Conservation (phyloP, 208 protist species). For the Leishmania braziliensis region DNA sequence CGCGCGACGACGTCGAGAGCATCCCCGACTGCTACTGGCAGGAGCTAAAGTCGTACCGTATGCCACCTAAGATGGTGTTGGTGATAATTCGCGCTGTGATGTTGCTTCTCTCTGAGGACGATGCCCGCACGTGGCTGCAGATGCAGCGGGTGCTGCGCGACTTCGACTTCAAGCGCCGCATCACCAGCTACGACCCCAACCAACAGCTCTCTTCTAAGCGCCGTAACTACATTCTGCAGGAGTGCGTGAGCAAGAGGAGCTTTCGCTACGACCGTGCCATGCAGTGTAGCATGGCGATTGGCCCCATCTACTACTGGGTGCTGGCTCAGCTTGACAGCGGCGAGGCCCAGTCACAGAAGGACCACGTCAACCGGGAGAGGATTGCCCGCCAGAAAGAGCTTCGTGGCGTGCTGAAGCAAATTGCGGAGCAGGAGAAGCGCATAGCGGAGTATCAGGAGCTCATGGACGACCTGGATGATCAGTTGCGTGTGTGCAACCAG, state of each 20-base stretch:
- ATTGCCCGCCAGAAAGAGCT: slow-evolving; percentile 60
- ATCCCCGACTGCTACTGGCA: slow-evolving; percentile 84
- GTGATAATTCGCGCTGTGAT: slow-evolving; percentile 86
- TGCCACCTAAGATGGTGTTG: slow-evolving; percentile 79
- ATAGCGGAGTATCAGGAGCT: slow-evolving; percentile 76
- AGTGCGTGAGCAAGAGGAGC: slow-evolving; percentile 84
- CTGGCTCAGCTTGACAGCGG: slow-evolving; percentile 82
- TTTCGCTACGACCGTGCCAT: slow-evolving; percentile 84
- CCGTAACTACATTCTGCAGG: slow-evolving; percentile 82
- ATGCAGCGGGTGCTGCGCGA: slow-evolving; percentile 85
- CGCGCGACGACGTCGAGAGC: slow-evolving; percentile 73
- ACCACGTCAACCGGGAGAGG: slow-evolving; percentile 53
- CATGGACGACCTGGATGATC: slow-evolving; percentile 78
- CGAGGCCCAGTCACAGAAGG: slow-evolving; percentile 71
- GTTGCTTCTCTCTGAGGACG: slow-evolving; percentile 83
- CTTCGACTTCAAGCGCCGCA: slow-evolving; percentile 70
- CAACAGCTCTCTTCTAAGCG: slow-evolving; percentile 75
- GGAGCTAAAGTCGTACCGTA: slow-evolving; percentile 88
- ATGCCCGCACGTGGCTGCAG: slow-evolving; percentile 73
- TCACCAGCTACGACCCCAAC: slow-evolving; percentile 70
- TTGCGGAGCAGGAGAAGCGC: slow-evolving; percentile 70
- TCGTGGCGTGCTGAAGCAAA: slow-evolving; percentile 69
- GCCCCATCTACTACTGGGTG: slow-evolving; percentile 91
- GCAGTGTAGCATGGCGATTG: slow-evolving; percentile 74
- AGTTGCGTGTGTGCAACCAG: slow-evolving; percentile 63